Evolutionary conservation across 2,329 filamentous ascomycete species (phyloP).

Genomic region (Fusarium sp.): DNA sequence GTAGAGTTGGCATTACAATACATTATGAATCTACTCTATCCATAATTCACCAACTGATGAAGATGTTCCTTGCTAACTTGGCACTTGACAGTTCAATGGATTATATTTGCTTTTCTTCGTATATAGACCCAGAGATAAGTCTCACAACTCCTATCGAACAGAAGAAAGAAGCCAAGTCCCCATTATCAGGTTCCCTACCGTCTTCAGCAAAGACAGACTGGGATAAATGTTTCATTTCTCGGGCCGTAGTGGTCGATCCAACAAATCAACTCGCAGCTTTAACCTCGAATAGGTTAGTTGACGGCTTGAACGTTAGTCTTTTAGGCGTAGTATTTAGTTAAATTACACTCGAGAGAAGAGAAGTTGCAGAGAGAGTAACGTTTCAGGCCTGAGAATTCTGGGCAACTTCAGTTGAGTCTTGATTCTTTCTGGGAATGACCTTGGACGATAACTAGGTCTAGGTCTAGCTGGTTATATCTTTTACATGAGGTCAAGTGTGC

Average conservation of each 20-base stretch:
- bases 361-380: neutral
- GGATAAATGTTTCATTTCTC: slow-evolving; percentile 25
- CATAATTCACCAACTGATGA: neutral
- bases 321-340: slow-evolving; percentile 30
- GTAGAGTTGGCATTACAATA: neutral
- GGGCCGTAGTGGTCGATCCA: slow-evolving; percentile 14
- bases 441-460: neutral
- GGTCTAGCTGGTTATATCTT: neutral
- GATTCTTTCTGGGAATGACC: slow-evolving; percentile 2
- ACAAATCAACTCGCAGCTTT: slow-evolving; percentile 11
- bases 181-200: neutral
- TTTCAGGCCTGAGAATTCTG: slow-evolving; percentile 24
- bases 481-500: neutral
- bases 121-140: neutral
- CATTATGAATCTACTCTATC: neutral
- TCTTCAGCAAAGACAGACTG: neutral
- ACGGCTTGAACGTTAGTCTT: neutral
- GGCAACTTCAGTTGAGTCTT: neutral
- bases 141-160: neutral
- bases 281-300: neutral
- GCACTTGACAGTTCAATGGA: no score
- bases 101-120: neutral
- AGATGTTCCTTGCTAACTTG: no score
- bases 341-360: neutral
- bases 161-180: neutral